These are phyloP conservation scores for Geranium rotundifolium DNA, from an alignment of 345 rosid species.

Conservation along the genomic window DNA sequence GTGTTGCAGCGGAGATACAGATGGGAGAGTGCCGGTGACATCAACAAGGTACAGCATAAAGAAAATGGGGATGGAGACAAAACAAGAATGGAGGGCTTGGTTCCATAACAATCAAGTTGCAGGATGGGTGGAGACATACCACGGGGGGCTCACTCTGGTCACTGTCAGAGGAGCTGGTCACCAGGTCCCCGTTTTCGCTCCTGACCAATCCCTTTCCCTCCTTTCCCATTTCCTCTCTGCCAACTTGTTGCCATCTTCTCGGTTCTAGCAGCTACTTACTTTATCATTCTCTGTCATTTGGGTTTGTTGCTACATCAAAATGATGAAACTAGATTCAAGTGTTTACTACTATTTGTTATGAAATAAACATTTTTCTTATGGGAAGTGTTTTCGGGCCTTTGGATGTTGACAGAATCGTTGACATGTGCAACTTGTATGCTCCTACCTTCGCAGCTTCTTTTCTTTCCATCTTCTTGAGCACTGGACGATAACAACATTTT, in stretches of 20 bases:
- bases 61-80: conserved; percentile 29
- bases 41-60: conserved; percentile 59
- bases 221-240: conserved; percentile 43
- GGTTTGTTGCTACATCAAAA: too few relatives aligned
- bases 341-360: too few relatives aligned
- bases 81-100: conserved; percentile 69
- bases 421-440: too few relatives aligned
- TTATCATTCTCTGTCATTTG: too few relatives aligned
- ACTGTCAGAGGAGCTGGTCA: conserved; percentile 74
- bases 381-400: too few relatives aligned
- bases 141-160: conserved; percentile 41
- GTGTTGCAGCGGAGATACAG: conserved; percentile 60
- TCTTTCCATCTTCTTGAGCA: too few relatives aligned
- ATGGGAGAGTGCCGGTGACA: conserved; percentile 81
- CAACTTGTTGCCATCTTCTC: conserved; percentile 25
- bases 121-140: conserved; percentile 63
- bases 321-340: too few relatives aligned
- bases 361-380: too few relatives aligned
- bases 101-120: conserved; percentile 51
- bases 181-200: conserved; percentile 51
- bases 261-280: conserved; percentile 9
- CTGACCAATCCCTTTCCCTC: conserved; percentile 44
- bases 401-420: too few relatives aligned
- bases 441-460: too few relatives aligned
- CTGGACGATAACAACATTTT: too few relatives aligned